These are phyloP conservation scores for Penicillium egyptiacum DNA, from an alignment of 495 filamentous ascomycete species.

Conservation along the genomic window DNA sequence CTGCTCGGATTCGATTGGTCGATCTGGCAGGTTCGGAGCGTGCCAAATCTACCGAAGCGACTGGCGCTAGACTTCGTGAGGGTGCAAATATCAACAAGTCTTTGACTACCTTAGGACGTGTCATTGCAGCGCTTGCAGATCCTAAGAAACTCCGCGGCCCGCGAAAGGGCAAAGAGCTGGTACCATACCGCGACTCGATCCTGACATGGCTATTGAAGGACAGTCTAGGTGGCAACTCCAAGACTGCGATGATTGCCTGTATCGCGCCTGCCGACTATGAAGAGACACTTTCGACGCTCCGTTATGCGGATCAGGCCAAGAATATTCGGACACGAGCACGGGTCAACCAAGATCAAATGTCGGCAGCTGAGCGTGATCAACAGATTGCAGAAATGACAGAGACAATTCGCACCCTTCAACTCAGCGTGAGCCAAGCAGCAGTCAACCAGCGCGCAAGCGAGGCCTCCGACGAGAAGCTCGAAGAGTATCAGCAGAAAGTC, in stretches of 20 bases:
- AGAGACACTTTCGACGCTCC: slow-evolving; percentile 91
- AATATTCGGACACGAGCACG: slow-evolving; percentile 94
- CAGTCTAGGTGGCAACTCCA: slow-evolving; percentile 89
- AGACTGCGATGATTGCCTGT: slow-evolving; percentile 99
- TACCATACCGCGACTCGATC: slow-evolving; percentile 94
- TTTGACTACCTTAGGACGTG: slow-evolving; percentile 88
- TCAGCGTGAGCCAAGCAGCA: slow-evolving; percentile 60
- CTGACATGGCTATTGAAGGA: slow-evolving; percentile 98
- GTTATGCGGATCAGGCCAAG: slow-evolving; percentile 98
- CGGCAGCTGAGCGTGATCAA: slow-evolving; percentile 83
- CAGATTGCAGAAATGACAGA: slow-evolving; percentile 93
- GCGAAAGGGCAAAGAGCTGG: slow-evolving; percentile 64
- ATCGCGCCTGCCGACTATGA: slow-evolving; percentile 95
- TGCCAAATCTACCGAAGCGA: slow-evolving; percentile 93
- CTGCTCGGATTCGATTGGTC: slow-evolving; percentile 89
- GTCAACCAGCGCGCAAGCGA: slow-evolving; percentile 51
- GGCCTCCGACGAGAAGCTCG: slow-evolving; percentile 68
- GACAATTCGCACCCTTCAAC: slow-evolving; percentile 80
- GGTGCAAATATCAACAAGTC: slow-evolving; percentile 99
- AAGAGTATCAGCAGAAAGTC: slow-evolving; percentile 88
- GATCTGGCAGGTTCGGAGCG: slow-evolving; percentile 95
- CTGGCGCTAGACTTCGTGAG: slow-evolving; percentile 84
- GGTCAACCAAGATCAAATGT: slow-evolving; percentile 90
- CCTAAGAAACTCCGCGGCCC: slow-evolving; percentile 59
- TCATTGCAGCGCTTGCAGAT: slow-evolving; percentile 95